Conservation (phyloP, 1,139 yeast genomes). For the Sugiyamaella pinicola region DNA sequence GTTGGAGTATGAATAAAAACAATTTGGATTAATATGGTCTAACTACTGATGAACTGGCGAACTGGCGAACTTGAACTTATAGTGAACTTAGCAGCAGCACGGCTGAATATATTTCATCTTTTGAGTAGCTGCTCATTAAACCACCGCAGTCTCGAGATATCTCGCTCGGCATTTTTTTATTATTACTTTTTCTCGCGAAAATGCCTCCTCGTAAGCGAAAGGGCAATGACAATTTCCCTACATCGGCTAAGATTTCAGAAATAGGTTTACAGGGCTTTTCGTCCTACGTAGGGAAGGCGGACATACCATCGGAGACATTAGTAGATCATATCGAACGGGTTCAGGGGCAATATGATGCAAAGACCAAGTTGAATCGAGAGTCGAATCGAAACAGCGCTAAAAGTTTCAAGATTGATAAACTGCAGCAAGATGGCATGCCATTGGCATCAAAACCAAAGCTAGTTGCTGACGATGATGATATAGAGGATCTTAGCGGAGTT, state of each 20-base stretch:
- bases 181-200: too few relatives aligned
- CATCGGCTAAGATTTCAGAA: slow-evolving; percentile 16
- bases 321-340: slow-evolving; percentile 36
- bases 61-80: too few relatives aligned
- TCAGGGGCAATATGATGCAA: slow-evolving; percentile 25
- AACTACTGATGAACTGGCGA: not conserved
- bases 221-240: not conserved
- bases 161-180: too few relatives aligned
- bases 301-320: slow-evolving; percentile 35
- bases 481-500: slow-evolving; percentile 31
- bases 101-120: too few relatives aligned
- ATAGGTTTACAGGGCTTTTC: slow-evolving; percentile 15
- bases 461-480: slow-evolving; percentile 27
- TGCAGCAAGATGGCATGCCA: too few relatives aligned
- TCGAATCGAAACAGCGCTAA: too few relatives aligned
- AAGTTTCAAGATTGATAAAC: too few relatives aligned
- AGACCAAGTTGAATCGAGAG: not conserved
- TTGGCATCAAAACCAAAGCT: too few relatives aligned
- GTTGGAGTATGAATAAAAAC: not conserved
- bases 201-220: slow-evolving; percentile 16
- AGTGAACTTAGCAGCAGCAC: not conserved
- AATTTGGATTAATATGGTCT: not conserved
- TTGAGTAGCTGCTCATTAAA: too few relatives aligned
- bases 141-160: too few relatives aligned
- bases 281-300: slow-evolving; percentile 32